Percentiles rank a stretch among this genome's conserved stretches.
phyloP scores from a whole-genome alignment of 106 monocot species.

The Xerophyta viscosa region DNA sequence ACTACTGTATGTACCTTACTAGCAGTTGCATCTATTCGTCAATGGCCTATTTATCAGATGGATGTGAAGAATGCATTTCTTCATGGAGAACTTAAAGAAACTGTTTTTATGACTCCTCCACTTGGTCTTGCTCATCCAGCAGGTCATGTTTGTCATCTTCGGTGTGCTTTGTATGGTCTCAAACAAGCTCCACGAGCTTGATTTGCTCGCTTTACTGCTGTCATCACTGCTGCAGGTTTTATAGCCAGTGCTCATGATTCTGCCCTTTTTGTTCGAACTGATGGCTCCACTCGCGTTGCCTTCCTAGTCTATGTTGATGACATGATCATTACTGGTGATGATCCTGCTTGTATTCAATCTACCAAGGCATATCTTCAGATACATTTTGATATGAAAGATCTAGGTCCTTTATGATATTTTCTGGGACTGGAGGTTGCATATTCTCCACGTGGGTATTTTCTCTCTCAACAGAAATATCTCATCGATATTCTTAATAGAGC shows the following conservation, averaged over 20 bases:
- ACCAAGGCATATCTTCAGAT: background rate
- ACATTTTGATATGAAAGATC: slow-evolving; percentile 1
- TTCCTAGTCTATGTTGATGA: background rate
- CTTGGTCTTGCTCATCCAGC: background rate
- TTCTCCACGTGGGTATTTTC: background rate
- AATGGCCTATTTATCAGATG: background rate
- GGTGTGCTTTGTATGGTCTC: background rate
- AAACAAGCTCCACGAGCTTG: background rate
- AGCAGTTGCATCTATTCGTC: background rate
- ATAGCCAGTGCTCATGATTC: background rate
- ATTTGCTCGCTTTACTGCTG: background rate
- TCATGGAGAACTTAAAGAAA: background rate
- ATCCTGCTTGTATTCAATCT: background rate
- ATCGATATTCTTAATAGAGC: background rate
- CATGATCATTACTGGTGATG: slow-evolving; percentile 6
- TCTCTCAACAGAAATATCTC: background rate
- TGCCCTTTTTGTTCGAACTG: background rate
- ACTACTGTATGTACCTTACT: background rate
- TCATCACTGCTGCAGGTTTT: background rate
- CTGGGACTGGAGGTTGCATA: background rate
- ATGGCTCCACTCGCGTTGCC: background rate
- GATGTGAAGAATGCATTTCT: background rate
- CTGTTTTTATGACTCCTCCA: background rate
- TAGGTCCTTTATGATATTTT: background rate
- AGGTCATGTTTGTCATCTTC: background rate